Base-by-base conservation (phyloP, 108 stramenopile species). In the Aurantiochytrium sp. region DNA sequence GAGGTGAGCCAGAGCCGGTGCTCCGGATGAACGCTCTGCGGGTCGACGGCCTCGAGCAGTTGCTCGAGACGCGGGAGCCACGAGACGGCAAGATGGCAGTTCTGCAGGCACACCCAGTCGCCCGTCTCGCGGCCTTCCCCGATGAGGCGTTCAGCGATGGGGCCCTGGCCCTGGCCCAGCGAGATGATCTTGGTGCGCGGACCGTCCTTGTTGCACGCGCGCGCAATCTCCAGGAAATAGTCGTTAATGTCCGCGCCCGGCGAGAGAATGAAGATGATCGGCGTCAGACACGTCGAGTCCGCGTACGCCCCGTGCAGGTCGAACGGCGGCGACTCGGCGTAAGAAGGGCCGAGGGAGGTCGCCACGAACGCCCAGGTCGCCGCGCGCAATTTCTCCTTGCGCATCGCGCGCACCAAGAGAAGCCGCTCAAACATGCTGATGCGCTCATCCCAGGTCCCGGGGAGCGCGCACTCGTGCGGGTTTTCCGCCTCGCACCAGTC, bases 71-170 rank as follows among this genome's bases (percentile, higher is more conserved):
- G 88, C 10, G 85, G 45, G 50, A 94, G 68, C 93, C 93, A 94
- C 21, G 92, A 93, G 4, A 93, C 88, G 41, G 87, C 93, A 36
- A 94, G 65, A 52, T 94, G 93, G 87, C 93, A 94, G 90, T 94
- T 94, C 89, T 94, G 94, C n/a, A 94, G 89, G 86, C 92, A 93
- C 17, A 94, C 94, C 94, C 94, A 94, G 45, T 91, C 90, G 54
- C 94, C 94, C 41, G 24, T 52, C 85, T 41, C 87, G 48, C 91
- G 87, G 50, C 68, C 88, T 55, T 85, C 89, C 68, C 22, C 89
- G 42, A 93, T 92, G 15, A 89, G 30, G 37, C 69, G 42, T 39
- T 92, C 92, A 3, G 92, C 92, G 32, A 89, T 45, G 41, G 92
- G 89, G 2, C 92, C 92, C 30, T 93, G 92, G 24, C 92, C 92